A percentile compares a stretch with the other conserved stretches of the same genome.
phyloP scores from a whole-genome alignment of 164 flowering plant genomes.

The Aristolochia contorta region DNA sequence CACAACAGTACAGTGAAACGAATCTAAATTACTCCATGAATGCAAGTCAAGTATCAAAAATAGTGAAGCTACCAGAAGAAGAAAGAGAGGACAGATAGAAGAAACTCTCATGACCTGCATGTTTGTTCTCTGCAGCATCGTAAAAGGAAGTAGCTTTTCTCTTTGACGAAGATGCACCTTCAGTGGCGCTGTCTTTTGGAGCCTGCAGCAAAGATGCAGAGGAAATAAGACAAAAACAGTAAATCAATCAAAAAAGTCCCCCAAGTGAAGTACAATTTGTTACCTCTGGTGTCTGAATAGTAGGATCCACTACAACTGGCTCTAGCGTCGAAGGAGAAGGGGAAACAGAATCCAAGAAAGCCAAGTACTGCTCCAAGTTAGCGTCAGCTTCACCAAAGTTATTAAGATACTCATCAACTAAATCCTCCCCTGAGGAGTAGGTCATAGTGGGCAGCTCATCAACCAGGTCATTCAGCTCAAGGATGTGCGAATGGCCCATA shows the following conservation, averaged over 20 bases:
- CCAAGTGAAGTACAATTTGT: not conserved
- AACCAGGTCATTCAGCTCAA: not conserved
- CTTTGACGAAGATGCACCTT: constrained; percentile 2
- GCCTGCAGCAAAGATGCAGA: constrained; percentile 1
- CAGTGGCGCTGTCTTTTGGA: not conserved
- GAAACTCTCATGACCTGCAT: not conserved
- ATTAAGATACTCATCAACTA: constrained; percentile 1
- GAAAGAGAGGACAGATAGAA: no score
- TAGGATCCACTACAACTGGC: not conserved
- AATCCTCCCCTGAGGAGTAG: not conserved
- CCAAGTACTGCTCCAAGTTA: not conserved
- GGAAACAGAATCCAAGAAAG: not conserved
- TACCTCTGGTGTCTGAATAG: not conserved
- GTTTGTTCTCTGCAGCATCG: not conserved
- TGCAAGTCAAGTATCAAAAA: no score
- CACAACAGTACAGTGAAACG: no score
- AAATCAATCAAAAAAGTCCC: not conserved
- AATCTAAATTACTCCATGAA: no score
- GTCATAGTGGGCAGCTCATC: not conserved
- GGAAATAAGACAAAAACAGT: no score
- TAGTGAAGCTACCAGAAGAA: no score
- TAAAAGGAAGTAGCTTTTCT: not conserved
- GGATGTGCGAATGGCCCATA: not conserved
- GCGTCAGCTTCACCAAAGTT: not conserved
- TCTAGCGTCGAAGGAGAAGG: not conserved